phyloP scores from a whole-genome alignment of 164 flowering plant species.

The Echeveria elegans region DNA sequence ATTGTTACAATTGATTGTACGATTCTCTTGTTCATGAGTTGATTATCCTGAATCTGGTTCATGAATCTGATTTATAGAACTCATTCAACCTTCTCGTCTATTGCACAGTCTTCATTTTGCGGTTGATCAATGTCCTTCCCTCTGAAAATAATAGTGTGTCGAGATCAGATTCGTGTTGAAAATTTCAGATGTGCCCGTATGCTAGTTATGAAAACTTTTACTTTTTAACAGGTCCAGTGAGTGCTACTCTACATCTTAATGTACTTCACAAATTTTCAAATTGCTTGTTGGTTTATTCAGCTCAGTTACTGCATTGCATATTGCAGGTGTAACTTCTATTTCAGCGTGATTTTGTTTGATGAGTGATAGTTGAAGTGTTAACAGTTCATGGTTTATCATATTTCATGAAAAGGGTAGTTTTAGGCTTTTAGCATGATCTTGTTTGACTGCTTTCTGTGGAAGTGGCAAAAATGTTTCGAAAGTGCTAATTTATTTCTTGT shows the following conservation, averaged over 20 bases:
- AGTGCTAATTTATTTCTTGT: too few species aligned
- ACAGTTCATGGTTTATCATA: too few species aligned
- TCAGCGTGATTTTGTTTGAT: not conserved
- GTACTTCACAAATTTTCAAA: not conserved
- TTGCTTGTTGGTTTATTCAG: not conserved
- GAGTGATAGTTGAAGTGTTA: not conserved
- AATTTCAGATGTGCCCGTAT: too few species aligned
- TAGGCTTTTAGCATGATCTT: too few species aligned
- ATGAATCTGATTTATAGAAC: not conserved
- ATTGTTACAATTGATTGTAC: not conserved
- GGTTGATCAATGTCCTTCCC: not conserved
- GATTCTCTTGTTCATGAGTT: not conserved
- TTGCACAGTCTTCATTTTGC: not conserved
- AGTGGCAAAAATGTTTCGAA: too few species aligned
- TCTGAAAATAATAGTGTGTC: not conserved
- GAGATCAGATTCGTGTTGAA: constrained; percentile 1
- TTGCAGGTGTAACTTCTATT: not conserved
- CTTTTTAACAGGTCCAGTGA: not conserved
- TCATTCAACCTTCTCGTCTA: not conserved
- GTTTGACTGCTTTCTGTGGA: too few species aligned
- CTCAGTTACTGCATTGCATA: not conserved
- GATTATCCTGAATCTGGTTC: not conserved
- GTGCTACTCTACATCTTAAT: not conserved
- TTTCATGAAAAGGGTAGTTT: too few species aligned
- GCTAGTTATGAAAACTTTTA: not conserved